Base-by-base conservation (phyloP, 2,329 filamentous ascomycete species). In the Ceratocystis harringtonii region DNA sequence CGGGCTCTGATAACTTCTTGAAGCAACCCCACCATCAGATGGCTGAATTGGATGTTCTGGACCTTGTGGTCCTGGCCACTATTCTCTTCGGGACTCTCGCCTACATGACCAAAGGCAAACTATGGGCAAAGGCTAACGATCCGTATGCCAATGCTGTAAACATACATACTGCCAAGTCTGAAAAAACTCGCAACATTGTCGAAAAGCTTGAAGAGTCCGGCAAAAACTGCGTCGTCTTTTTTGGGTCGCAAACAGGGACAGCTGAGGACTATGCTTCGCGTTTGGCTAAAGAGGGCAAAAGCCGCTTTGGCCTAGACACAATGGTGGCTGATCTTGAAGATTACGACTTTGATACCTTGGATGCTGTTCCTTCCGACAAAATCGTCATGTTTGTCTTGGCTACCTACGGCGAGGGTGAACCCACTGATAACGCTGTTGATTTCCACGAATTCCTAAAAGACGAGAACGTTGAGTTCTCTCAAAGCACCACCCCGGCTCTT, bases 301-400 rank as follows among this genome's bases (percentile, higher is more conserved):
- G 92, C 72, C 85, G 94, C 69, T 99, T 95, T 74, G 94, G 94
- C 45, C 82, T 99, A 69, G 95, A 95, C 78, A 96, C 92, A 68
- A 97, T 99, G 92, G 91, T 96, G 17, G 94, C 92, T 65, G 94
- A 99, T 76, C 80, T 99, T 69, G 94, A 99, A 76, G 94, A 99
- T 71, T 99, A 96, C 77, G 94, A 99, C 74, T 96, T 86, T 72
- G 92, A 97, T 64, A 96, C 92, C 72, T 81, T 99, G 69, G 92
- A 99, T 75, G 80, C 85, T 65, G 84, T 97, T 71, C 89, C 92
- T 57, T 84, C 85, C 69, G 92, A 97, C 76, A 96, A 96, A 78
- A 77, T 99, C 63, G 89, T 87, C 71, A 88, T 99, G 79, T 99
- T 99, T 74, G 88, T 99, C 67, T 82, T 99, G 69, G 94, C 94